phyloP scores from a whole-genome alignment of 768 basidiomycete species.

The Mycena rosella region DNA sequence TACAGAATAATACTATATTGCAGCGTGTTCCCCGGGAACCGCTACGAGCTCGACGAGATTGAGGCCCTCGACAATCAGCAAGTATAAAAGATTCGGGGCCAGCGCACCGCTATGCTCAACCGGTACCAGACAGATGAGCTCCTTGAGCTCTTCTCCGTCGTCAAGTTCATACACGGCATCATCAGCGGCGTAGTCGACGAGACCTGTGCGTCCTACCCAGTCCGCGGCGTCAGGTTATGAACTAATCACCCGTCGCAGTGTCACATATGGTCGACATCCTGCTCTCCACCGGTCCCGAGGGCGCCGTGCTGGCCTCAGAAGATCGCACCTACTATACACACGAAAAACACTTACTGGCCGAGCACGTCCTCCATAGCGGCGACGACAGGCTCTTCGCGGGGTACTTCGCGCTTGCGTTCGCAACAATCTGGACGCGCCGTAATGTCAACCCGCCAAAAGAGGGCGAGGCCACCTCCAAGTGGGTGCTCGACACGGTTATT shows the following conservation, averaged over 20 bases:
- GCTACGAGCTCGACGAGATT: background rate
- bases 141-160: conserved; percentile 22
- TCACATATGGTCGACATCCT: conserved; percentile 17
- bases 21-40: conserved; percentile 4
- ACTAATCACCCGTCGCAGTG: no score
- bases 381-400: conserved; percentile 1
- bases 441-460: conserved; percentile 14
- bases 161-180: conserved; percentile 25
- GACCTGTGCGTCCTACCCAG: no score
- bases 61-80: background rate
- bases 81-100: background rate
- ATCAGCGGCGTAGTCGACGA: background rate
- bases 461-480: conserved; percentile 13
- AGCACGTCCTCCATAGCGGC: background rate
- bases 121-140: conserved; percentile 27
- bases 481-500: background rate
- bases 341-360: background rate
- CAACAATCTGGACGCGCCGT: conserved; percentile 13
- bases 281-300: conserved; percentile 18
- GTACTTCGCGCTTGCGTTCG: conserved; percentile 13
- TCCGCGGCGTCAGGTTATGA: no score
- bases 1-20: conserved; percentile 32
- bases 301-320: conserved; percentile 9
- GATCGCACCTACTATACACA: background rate
- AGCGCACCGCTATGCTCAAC: conserved; percentile 13